A percentile compares a stretch with the other conserved stretches of the same genome.
Conservation (phyloP, 1,284 basidiomycete species). For the Puccinia brachypodii region DNA sequence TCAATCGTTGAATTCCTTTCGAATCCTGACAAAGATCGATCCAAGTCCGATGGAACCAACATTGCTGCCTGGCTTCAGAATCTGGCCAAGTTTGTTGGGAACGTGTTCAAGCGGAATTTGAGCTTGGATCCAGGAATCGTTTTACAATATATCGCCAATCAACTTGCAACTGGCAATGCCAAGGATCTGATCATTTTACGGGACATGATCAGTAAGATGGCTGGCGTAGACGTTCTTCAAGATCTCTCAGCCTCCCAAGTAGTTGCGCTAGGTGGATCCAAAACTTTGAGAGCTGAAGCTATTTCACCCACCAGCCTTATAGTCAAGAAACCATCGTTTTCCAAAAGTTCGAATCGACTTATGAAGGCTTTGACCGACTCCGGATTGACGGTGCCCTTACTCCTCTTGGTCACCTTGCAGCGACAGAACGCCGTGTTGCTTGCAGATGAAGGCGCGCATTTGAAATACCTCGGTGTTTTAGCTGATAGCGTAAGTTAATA, state of each 20-base stretch:
- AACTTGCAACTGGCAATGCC: constrained; percentile 76
- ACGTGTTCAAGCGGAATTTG: constrained; percentile 79
- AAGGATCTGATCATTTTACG: constrained; percentile 87
- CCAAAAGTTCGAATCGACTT: constrained; percentile 62
- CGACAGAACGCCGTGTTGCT: constrained; percentile 75
- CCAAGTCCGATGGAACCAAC: constrained; percentile 90
- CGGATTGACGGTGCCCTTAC: constrained; percentile 72
- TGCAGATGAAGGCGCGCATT: constrained; percentile 66
- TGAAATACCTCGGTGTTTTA: constrained; percentile 79
- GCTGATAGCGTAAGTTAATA: constrained; percentile 70
- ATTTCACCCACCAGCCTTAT: constrained; percentile 59
- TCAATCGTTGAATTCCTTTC: constrained; percentile 78
- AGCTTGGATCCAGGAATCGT: constrained; percentile 78
- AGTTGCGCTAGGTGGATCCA: constrained; percentile 83
- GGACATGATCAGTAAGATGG: constrained; percentile 92
- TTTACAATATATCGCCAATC: constrained; percentile 86
- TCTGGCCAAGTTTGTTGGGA: constrained; percentile 87
- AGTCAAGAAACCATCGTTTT: constrained; percentile 51
- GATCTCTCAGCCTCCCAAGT: constrained; percentile 86
- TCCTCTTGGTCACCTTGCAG: constrained; percentile 84
- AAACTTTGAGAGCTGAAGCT: constrained; percentile 79
- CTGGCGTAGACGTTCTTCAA: constrained; percentile 79
- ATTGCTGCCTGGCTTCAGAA: constrained; percentile 91
- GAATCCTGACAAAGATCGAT: constrained; percentile 76
- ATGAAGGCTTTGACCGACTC: constrained; percentile 71